Evolutionary conservation across 2,329 filamentous ascomycete genomes (phyloP).

Genomic region (Colletotrichum neosansevieriae): DNA sequence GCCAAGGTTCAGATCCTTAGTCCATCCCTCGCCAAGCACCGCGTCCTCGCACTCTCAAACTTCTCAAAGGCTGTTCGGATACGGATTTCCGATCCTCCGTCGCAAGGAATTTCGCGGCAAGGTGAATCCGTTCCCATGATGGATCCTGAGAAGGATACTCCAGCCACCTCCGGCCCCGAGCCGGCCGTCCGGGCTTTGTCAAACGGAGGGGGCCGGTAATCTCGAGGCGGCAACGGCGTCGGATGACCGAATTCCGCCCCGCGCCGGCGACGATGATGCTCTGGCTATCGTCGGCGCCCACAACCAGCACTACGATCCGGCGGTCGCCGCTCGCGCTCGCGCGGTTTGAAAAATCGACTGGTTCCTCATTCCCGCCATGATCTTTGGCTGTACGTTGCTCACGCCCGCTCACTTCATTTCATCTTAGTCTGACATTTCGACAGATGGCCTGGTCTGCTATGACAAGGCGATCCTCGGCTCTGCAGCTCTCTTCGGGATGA

Average conservation of each 20-base stretch:
- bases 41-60: too few relatives aligned
- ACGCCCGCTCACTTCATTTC: not conserved
- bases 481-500: slow-evolving; percentile 82
- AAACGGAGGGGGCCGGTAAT: not conserved
- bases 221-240: not conserved
- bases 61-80: not conserved
- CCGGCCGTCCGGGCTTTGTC: slow-evolving; percentile 1
- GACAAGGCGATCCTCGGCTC: slow-evolving; percentile 78
- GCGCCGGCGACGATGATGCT: slow-evolving; percentile 58
- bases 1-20: slow-evolving; percentile 31
- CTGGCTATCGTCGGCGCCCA: slow-evolving; percentile 71
- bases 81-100: not conserved
- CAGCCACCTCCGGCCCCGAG: slow-evolving; percentile 14
- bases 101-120: not conserved
- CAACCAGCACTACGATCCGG: slow-evolving; percentile 65
- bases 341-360: slow-evolving; percentile 76
- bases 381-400: slow-evolving; percentile 56
- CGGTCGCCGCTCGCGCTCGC: slow-evolving; percentile 62
- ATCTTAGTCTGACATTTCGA: not conserved
- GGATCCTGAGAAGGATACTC: slow-evolving; percentile 24
- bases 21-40: too few relatives aligned
- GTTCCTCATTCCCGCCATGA: slow-evolving; percentile 77
- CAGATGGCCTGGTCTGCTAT: slow-evolving; percentile 58
- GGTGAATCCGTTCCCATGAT: slow-evolving; percentile 3
- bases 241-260: not conserved